These are phyloP conservation scores for Neonectria sp. DNA, from an alignment of 2,329 filamentous ascomycete species.

Conservation along the genomic window DNA sequence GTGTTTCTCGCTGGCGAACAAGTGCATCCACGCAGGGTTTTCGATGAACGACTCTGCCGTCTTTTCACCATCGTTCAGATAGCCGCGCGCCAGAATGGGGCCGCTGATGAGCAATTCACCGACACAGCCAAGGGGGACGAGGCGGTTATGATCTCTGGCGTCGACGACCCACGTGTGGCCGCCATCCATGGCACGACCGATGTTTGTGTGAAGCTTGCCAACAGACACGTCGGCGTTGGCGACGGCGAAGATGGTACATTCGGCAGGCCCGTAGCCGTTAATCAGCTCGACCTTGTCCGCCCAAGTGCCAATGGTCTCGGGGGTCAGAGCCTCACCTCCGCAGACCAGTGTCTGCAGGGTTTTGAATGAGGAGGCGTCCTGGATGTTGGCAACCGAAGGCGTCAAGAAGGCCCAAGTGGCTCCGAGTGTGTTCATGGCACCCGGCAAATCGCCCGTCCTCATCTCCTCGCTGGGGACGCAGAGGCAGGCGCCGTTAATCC, in stretches of 20 bases:
- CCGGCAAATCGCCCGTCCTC: slow-evolving; percentile 28
- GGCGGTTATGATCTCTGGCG: slow-evolving; percentile 31
- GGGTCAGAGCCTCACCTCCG: slow-evolving; percentile 39
- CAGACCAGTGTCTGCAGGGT: slow-evolving; percentile 36
- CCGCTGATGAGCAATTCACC: slow-evolving; percentile 42
- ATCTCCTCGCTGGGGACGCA: slow-evolving; percentile 46
- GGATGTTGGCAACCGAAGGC: slow-evolving; percentile 41
- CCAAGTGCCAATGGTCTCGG: slow-evolving; percentile 38
- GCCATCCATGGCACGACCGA: slow-evolving; percentile 22
- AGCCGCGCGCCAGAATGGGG: slow-evolving; percentile 43
- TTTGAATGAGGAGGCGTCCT: slow-evolving; percentile 37
- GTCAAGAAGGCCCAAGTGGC: slow-evolving; percentile 45
- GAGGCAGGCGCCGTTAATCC: slow-evolving; percentile 39
- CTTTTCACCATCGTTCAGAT: slow-evolving; percentile 35
- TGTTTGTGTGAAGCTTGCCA: slow-evolving; percentile 20
- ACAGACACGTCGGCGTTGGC: slow-evolving; percentile 10
- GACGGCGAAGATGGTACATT: slow-evolving; percentile 35
- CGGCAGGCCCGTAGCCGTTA: slow-evolving; percentile 45
- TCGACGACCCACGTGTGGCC: slow-evolving; percentile 40
- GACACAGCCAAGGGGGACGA: slow-evolving; percentile 35
- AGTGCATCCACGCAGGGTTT: neutral
- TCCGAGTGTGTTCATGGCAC: slow-evolving; percentile 32
- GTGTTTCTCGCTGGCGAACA: neutral
- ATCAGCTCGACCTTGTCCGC: slow-evolving; percentile 35
- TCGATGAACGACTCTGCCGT: slow-evolving; percentile 32